These are phyloP conservation scores for Chlorella sp. DNA, from an alignment of 139 green algal genomes.

Conservation along the genomic window DNA sequence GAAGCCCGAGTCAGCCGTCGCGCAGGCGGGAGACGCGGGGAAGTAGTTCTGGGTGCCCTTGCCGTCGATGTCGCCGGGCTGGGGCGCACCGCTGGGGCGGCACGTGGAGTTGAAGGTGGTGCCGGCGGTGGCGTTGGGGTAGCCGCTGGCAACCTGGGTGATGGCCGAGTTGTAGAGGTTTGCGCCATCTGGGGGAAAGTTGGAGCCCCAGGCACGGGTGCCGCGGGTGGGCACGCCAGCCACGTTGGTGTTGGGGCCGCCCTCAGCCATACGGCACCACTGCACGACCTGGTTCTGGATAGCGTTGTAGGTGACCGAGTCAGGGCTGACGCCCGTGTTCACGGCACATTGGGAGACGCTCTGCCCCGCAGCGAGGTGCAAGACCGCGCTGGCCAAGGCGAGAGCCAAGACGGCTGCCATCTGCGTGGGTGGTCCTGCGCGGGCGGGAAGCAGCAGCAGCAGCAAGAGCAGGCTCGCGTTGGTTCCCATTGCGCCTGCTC, in stretches of 20 bases:
- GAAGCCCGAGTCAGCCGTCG: background rate
- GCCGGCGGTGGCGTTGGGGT: background rate
- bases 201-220: background rate
- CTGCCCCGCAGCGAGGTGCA: background rate
- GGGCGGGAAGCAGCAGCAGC: background rate
- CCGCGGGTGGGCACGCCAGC: background rate
- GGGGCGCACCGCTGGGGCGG: background rate
- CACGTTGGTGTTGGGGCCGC: background rate
- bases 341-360: background rate
- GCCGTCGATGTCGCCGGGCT: background rate
- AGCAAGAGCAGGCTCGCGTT: too few relatives aligned
- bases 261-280: slow-evolving; percentile 3
- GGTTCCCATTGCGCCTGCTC: too few relatives aligned
- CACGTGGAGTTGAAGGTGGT: background rate
- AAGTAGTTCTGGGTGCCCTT: background rate
- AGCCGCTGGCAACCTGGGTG: background rate
- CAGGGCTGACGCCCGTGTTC: background rate
- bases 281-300: background rate
- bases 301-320: background rate
- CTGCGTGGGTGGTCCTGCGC: too few relatives aligned
- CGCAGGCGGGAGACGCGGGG: background rate
- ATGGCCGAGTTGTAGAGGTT: background rate
- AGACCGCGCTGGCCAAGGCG: background rate
- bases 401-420: background rate
- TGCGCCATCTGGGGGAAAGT: background rate